Evolutionary conservation across 164 flowering plant species (phyloP), one percentile per base, ranked within the genome.

Genomic region (Berberis thunbergii): DNA sequence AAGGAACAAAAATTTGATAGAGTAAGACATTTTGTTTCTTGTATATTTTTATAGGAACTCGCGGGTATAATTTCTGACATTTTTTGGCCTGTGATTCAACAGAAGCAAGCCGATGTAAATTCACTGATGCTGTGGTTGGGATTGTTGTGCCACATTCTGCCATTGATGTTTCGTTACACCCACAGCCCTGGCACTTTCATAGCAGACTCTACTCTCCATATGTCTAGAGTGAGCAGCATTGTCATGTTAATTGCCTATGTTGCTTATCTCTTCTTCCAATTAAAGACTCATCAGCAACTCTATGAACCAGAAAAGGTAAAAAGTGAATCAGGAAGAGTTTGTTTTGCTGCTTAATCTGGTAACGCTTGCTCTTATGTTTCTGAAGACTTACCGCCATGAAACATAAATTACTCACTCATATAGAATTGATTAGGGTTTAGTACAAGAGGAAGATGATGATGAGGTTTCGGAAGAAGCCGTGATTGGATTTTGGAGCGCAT

Each of bases 31-130:
- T 42, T n/a, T 13, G 2, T 7, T 52, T 43, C 10, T 12, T 10
- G 10, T 52, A 2, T 7, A 10, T 52, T 52, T 3, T 2, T 5
- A 5, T n/a, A 50, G 13, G n/a, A 52, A 2, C n/a, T 52, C 54
- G n/a, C 54, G 4, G 49, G 4, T 10, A 12, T 10, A 52, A 7
- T 10, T 52, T 12, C 12, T 55, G 42, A 13, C 10, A n/a, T 8
- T 41, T 52, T 7, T 3, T 52, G 4, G 4, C 26, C 26, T 26
- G 26, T 26, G 26, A 26, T 1, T 9, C 63, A 13, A 70, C 92
- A 94, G 98, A 88, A 77, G 69, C 97, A 89, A 81, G 86, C 93
- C 0, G 95, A 87, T 53, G 87, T 87, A 65, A 94, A 87, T 74
- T 75, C 84, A 0, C 59, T 83, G 8, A 71, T 94, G 43, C 66